Evolutionary conservation across 2,329 filamentous ascomycete genomes (phyloP).

Genomic region (Aspergillaceae sp.): DNA sequence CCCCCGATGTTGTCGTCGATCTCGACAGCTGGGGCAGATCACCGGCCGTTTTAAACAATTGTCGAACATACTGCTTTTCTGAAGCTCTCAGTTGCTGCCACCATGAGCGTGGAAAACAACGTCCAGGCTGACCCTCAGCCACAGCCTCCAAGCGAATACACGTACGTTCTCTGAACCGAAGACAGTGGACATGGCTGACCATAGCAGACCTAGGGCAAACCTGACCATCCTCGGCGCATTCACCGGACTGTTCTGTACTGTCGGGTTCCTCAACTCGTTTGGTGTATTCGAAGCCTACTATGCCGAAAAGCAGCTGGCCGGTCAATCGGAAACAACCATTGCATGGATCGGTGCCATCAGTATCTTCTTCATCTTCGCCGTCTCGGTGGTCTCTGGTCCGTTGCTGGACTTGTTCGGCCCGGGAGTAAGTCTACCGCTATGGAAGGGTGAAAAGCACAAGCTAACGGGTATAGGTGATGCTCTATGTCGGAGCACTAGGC

Average conservation of each 20-base stretch:
- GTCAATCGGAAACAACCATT: constrained; percentile 21
- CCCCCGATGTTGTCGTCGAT: too few species aligned
- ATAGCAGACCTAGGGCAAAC: constrained; percentile 16
- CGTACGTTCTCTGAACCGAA: constrained; percentile 7
- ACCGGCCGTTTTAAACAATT: too few species aligned
- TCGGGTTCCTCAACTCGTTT: constrained; percentile 32
- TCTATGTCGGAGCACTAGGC: constrained; percentile 19
- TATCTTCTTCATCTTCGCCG: constrained; percentile 25
- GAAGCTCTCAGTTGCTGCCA: too few species aligned
- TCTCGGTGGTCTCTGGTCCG: constrained; percentile 19
- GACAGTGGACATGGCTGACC: background rate
- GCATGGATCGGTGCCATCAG: constrained; percentile 27
- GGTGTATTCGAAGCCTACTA: constrained; percentile 31
- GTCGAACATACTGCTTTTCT: too few species aligned
- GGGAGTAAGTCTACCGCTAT: constrained; percentile 9
- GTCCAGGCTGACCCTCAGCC: background rate
- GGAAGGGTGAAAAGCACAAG: background rate
- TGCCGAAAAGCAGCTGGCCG: constrained; percentile 13
- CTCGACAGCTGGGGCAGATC: too few species aligned
- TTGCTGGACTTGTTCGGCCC: constrained; percentile 27
- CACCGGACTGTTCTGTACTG: constrained; percentile 26
- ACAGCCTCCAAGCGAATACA: constrained; percentile 16
- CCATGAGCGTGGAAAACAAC: background rate
- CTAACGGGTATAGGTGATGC: constrained; percentile 14
- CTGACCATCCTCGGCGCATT: constrained; percentile 23